phyloP scores from a whole-genome alignment of 2,329 filamentous ascomycete genomes.

The Monosporascus sp. region DNA sequence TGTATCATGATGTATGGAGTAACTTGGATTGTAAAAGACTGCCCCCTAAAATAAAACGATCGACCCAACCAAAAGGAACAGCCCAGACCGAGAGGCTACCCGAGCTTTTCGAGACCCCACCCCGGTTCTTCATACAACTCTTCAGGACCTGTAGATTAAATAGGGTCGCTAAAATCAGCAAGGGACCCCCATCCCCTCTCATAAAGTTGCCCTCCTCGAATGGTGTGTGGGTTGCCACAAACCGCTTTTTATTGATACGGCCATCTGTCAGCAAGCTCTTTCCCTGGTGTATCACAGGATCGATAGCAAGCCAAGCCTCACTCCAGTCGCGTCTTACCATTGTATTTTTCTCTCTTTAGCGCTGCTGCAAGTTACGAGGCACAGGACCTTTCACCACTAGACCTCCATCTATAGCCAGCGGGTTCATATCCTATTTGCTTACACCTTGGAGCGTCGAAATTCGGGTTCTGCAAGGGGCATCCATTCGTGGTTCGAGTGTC shows the following conservation, averaged over 20 bases:
- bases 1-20: too few relatives aligned
- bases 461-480: neutral
- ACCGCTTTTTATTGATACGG: neutral
- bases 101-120: neutral
- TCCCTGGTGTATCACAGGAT: neutral
- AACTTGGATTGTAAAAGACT: neutral
- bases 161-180: neutral
- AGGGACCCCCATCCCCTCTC: neutral
- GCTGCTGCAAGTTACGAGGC: neutral
- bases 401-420: neutral
- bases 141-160: too few relatives aligned
- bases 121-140: neutral
- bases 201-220: too few relatives aligned
- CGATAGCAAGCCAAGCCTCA: neutral
- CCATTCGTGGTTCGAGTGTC: neutral
- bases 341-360: neutral
- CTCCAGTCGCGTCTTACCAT: neutral
- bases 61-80: neutral
- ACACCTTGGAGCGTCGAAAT: neutral
- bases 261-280: neutral
- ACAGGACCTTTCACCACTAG: neutral
- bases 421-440: neutral
- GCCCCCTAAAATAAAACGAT: neutral
- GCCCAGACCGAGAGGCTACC: neutral
- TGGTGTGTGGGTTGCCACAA: too few relatives aligned